These are phyloP conservation scores for Plasmopara viticola DNA, from an alignment of 352 stramenopile genomes.

Conservation along the genomic window DNA sequence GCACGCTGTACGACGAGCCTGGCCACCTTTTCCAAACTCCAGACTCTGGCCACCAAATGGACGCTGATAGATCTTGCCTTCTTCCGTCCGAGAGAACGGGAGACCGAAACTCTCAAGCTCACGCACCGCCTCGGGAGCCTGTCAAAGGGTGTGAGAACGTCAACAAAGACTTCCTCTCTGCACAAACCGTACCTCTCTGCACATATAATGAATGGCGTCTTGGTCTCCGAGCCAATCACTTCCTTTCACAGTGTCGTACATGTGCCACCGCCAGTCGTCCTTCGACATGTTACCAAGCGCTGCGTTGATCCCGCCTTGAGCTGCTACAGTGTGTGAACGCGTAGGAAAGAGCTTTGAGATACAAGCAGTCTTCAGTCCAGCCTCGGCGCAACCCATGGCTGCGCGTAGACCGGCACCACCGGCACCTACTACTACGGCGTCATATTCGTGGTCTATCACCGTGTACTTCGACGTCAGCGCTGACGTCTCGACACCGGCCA, in stretches of 20 bases:
- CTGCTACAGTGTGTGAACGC: slow-evolving; percentile 93
- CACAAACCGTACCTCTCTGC: slow-evolving; percentile 52
- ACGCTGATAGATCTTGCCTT: slow-evolving; percentile 96
- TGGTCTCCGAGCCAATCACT: slow-evolving; percentile 96
- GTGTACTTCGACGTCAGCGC: slow-evolving; percentile 54
- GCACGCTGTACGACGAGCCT: slow-evolving; percentile 91
- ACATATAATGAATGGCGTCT: slow-evolving; percentile 99
- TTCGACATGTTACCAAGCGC: slow-evolving; percentile 95
- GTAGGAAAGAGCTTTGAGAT: slow-evolving; percentile 98
- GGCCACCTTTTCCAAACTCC: slow-evolving; percentile 94
- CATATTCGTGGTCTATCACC: slow-evolving; percentile 94
- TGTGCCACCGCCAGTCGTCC: slow-evolving; percentile 96
- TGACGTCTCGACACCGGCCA: slow-evolving; percentile 23
- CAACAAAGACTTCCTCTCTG: neutral
- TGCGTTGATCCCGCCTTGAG: slow-evolving; percentile 96
- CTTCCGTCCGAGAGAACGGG: slow-evolving; percentile 94
- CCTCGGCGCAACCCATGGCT: slow-evolving; percentile 89
- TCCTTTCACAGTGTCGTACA: slow-evolving; percentile 98
- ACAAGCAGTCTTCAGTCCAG: slow-evolving; percentile 95
- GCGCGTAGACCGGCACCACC: slow-evolving; percentile 91
- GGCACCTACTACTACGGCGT: slow-evolving; percentile 94
- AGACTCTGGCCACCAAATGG: slow-evolving; percentile 95
- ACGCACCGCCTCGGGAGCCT: slow-evolving; percentile 68
- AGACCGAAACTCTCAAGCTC: slow-evolving; percentile 96
- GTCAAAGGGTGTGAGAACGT: neutral